phyloP scores from a whole-genome alignment of 257 asterid species.

The Handroanthus guayacan region DNA sequence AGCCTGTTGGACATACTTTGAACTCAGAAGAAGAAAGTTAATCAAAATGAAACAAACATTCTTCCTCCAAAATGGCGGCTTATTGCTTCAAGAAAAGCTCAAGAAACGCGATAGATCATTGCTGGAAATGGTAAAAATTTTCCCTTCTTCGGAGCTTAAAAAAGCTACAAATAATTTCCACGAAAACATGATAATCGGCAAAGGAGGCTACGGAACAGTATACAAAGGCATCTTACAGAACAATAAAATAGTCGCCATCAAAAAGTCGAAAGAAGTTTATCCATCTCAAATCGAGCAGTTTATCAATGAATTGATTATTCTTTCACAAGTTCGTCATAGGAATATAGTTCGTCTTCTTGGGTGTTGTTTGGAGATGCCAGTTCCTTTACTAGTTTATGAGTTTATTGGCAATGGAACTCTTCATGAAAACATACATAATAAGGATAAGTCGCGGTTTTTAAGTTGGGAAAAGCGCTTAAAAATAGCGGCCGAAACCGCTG shows the following conservation, averaged over 20 bases:
- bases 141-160: slow-evolving; percentile 22
- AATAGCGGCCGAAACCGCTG: slow-evolving; percentile 40
- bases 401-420: slow-evolving; percentile 43
- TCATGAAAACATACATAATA: slow-evolving; percentile 35
- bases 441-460: background rate
- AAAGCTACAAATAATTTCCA: slow-evolving; percentile 39
- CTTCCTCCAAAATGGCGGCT: slow-evolving; percentile 39
- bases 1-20: slow-evolving; percentile 21
- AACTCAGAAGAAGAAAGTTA: slow-evolving; percentile 26
- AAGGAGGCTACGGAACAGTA: slow-evolving; percentile 41
- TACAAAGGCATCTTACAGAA: slow-evolving; percentile 36
- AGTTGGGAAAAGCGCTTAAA: slow-evolving; percentile 35
- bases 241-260: slow-evolving; percentile 31
- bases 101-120: slow-evolving; percentile 5
- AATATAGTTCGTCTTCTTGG: slow-evolving; percentile 48
- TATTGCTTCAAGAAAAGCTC: slow-evolving; percentile 35
- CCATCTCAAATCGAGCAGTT: slow-evolving; percentile 46
- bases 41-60: background rate
- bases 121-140: slow-evolving; percentile 5
- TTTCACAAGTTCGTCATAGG: slow-evolving; percentile 45
- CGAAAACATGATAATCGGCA: slow-evolving; percentile 30
- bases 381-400: slow-evolving; percentile 45
- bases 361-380: slow-evolving; percentile 47
- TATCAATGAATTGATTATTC: slow-evolving; percentile 45
- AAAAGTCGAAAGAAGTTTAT: slow-evolving; percentile 32